phyloP scores from a whole-genome alignment of 495 filamentous ascomycete species.

The Stereocaulon alpinum region DNA sequence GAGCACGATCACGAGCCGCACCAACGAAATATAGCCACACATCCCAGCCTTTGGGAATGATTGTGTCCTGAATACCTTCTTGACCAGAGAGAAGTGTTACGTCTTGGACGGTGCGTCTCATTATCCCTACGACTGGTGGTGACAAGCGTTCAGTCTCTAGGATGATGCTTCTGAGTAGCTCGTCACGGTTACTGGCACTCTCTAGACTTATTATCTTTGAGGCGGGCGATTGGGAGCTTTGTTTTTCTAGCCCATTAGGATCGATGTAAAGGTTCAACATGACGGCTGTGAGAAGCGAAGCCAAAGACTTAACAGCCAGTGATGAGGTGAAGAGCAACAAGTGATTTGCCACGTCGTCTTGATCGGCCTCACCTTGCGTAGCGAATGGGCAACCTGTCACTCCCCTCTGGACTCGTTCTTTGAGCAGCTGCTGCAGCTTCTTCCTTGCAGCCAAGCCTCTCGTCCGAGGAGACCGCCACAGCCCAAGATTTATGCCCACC shows the following conservation, averaged over 20 bases:
- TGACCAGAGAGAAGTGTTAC: neutral
- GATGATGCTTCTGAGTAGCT: conserved; percentile 17
- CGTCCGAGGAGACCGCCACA: conserved; percentile 25
- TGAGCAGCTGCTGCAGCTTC: conserved; percentile 18
- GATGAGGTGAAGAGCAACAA: conserved; percentile 24
- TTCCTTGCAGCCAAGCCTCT: conserved; percentile 23
- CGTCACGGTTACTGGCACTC: neutral
- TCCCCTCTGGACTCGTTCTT: neutral
- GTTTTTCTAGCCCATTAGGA: neutral
- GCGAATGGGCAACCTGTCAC: conserved; percentile 11
- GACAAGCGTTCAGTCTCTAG: conserved; percentile 23
- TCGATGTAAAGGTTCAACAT: conserved; percentile 21
- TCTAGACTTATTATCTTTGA: neutral
- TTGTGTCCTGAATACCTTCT: neutral
- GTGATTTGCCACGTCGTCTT: conserved; percentile 24
- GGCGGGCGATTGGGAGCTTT: neutral
- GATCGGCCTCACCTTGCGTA: neutral
- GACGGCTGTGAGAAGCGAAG: conserved; percentile 23
- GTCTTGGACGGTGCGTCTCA: conserved; percentile 20
- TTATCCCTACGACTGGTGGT: conserved; percentile 23
- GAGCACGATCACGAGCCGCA: conserved; percentile 19
- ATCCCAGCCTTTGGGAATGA: conserved; percentile 24
- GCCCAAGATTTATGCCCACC: conserved; percentile 20
- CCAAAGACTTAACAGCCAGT: conserved; percentile 24
- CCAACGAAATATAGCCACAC: conserved; percentile 26